Conservation (phyloP, 805 yeast genomes). For the Metschnikowia santaceciliae region DNA sequence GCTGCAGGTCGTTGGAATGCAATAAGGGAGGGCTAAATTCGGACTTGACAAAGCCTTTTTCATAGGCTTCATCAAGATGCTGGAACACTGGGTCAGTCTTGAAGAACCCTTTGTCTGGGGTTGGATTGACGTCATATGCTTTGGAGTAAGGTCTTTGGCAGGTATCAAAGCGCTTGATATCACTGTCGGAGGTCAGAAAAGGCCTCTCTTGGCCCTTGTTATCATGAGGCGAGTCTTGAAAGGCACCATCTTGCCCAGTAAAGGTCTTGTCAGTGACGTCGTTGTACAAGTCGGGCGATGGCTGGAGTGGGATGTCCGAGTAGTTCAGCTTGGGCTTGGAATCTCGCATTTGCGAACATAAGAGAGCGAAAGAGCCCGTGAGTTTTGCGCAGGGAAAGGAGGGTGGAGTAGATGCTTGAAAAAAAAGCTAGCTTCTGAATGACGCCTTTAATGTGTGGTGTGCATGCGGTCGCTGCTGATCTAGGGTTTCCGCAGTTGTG, state of each 20-base stretch:
- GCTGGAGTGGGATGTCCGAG: conserved; percentile 1
- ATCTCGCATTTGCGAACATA: conserved; percentile 4
- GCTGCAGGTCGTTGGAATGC: conserved; percentile 3
- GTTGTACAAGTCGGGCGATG: conserved; percentile 1
- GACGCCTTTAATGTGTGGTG: conserved; percentile 3
- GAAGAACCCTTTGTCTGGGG: neutral
- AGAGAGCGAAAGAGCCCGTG: neutral
- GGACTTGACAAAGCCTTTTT: neutral
- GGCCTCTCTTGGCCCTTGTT: neutral
- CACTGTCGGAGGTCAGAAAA: neutral
- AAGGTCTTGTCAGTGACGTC: neutral
- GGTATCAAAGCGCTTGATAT: neutral
- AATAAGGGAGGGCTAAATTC: neutral
- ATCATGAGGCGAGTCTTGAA: neutral
- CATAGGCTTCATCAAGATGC: conserved; percentile 1
- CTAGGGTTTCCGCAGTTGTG: conserved; percentile 5
- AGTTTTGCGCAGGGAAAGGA: neutral
- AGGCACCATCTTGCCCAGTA: neutral
- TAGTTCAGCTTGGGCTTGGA: neutral
- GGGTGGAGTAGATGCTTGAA: neutral
- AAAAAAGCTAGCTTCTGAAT: neutral
- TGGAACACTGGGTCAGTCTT: neutral
- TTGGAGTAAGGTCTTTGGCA: neutral
- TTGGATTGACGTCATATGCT: neutral
- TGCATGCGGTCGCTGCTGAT: conserved; percentile 3